phyloP scores from a whole-genome alignment of 805 yeast genomes.

The Hanseniaspora guilliermondii region DNA sequence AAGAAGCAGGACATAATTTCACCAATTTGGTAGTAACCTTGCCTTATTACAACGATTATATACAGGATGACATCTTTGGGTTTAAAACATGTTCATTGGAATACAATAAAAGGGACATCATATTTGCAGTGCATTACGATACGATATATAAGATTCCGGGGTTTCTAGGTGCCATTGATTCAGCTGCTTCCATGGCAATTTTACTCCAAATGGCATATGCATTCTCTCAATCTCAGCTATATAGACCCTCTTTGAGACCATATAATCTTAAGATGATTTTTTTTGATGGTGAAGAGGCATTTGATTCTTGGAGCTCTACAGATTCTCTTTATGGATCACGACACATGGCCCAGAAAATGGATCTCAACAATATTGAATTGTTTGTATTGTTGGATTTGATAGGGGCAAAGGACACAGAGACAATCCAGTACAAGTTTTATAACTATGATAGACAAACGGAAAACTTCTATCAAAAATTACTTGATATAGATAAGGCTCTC shows the following conservation, averaged over 20 bases:
- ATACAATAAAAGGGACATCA: conserved; percentile 20
- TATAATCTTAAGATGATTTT: conserved; percentile 39
- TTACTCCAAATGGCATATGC: conserved; percentile 34
- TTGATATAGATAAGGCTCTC: conserved; percentile 25
- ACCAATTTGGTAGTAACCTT: conserved; percentile 30
- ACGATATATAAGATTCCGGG: conserved; percentile 39
- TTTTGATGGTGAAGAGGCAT: conserved; percentile 53
- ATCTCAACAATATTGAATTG: conserved; percentile 29
- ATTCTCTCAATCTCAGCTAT: conserved; percentile 10
- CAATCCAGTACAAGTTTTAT: conserved; percentile 23
- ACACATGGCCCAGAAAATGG: conserved; percentile 35
- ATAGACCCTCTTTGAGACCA: conserved; percentile 13
- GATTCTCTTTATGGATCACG: conserved; percentile 49
- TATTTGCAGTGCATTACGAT: conserved; percentile 45
- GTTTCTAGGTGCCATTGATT: conserved; percentile 48
- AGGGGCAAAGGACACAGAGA: conserved; percentile 26
- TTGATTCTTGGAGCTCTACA: conserved; percentile 37
- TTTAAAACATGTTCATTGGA: neutral
- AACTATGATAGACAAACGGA: conserved; percentile 36
- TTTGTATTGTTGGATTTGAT: conserved; percentile 41
- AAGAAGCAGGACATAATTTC: conserved; percentile 28
- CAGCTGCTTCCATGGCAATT: conserved; percentile 47
- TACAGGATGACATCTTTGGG: neutral
- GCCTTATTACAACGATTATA: conserved; percentile 5
- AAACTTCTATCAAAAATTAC: conserved; percentile 27